These are phyloP conservation scores for Globisporangium nunn DNA, from an alignment of 352 stramenopile genomes.

Conservation along the genomic window DNA sequence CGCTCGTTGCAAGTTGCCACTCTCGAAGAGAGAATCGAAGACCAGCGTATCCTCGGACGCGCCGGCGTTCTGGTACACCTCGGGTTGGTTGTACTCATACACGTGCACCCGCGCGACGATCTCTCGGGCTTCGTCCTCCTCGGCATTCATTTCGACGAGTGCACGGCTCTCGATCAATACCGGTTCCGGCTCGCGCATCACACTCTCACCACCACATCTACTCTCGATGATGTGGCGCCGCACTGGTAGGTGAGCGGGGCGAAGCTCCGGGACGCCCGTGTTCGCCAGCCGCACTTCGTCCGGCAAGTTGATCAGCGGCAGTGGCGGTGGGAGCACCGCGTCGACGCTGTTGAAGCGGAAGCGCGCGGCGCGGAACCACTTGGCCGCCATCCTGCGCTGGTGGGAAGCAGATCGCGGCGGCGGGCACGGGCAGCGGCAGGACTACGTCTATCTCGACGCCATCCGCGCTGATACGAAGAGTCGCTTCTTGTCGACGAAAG, in stretches of 20 bases:
- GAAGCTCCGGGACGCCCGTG: conserved; percentile 30
- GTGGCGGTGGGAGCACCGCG: conserved; percentile 42
- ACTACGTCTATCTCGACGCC: too few relatives aligned
- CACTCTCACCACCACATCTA: neutral
- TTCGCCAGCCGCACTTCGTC: conserved; percentile 33
- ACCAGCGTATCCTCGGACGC: conserved; percentile 43
- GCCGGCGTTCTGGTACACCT: conserved; percentile 24
- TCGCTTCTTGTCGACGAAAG: too few relatives aligned
- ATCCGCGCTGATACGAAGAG: too few relatives aligned
- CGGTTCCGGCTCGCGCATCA: conserved; percentile 21
- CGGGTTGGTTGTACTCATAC: conserved; percentile 70
- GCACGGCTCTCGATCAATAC: conserved; percentile 37
- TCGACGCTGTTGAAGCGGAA: conserved; percentile 20
- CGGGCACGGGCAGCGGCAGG: too few relatives aligned
- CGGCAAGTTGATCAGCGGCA: conserved; percentile 52
- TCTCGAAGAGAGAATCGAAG: conserved; percentile 78
- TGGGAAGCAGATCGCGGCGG: too few relatives aligned
- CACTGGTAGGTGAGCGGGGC: conserved; percentile 39
- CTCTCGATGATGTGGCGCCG: conserved; percentile 26
- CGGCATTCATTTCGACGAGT: conserved; percentile 26
- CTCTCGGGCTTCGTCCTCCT: conserved; percentile 23
- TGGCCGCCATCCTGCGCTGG: conserved; percentile 1
- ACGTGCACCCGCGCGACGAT: conserved; percentile 31
- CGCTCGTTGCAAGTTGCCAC: conserved; percentile 52
- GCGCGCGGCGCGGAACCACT: conserved; percentile 7